Evolutionary conservation across 2,329 filamentous ascomycete genomes (phyloP), one percentile per base, ranked within the genome.

Genomic region (Xylaria sp.): DNA sequence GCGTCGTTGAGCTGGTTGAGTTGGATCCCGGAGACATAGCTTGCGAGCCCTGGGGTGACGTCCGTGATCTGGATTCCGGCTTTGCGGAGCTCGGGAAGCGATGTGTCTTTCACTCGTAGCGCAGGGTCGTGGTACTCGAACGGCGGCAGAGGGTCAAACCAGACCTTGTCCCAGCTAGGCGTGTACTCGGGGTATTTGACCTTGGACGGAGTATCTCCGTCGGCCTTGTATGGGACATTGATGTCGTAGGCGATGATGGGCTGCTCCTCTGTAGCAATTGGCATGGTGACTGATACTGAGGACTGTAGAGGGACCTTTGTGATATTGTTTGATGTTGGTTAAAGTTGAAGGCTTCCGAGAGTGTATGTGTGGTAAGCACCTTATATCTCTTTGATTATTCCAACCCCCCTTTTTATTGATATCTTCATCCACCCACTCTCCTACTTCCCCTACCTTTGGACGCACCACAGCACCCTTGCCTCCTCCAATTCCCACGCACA

Each of bases 171-270:
- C 48, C 48, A 50, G 48, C 34, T 45, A 8, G 48, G 48, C 20
- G 44, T 50, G 21, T 50, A 44, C 17, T 50, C 41, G 21, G 48
- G 40, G 19, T 52, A 52, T 13, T 52, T 52, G 11, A 52, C 39
- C 26, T 52, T 46, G 43, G 18, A 45, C 17, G 34, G 37, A 18
- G 49, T 42, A 19, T 52, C 39, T 8, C 42, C 42, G 7, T 19
- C 46, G 17, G 45, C 39, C 17, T 42, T 52, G 19, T 52, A 52
- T 24, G 49, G 49, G 38, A 52, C 49, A 11, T 52, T 46, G 43
- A 52, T 52, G 39, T 52, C 43, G 43, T 46, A 52, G 43, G 37
- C 45, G 19, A 52, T 44, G 19, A 52, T 46, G 39, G 45, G 42
- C 11, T 52, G 42, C 37, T 42, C 42, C 39, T 52, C 42, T 6